phyloP scores from a whole-genome alignment of 108 stramenopile species.

The Heterococcus sp. region DNA sequence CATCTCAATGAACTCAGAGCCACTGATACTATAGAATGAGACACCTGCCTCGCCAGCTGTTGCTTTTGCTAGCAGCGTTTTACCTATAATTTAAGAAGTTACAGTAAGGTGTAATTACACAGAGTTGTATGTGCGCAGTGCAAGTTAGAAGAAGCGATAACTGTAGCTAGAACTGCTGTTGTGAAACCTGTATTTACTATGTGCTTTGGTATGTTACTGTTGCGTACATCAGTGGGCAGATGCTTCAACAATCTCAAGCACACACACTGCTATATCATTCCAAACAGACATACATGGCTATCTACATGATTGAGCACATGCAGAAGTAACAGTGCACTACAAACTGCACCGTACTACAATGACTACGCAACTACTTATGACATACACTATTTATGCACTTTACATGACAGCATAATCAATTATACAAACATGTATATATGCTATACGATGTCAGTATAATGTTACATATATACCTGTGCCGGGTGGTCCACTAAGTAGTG shows the following conservation, averaged over 20 bases:
- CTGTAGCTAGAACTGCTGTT: no score
- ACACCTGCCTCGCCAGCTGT: conserved; percentile 97
- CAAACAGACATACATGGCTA: neutral
- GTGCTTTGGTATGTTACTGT: neutral
- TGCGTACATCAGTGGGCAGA: neutral
- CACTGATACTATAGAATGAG: conserved; percentile 89
- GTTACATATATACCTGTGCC: conserved; percentile 61
- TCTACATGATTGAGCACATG: neutral
- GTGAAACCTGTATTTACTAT: neutral
- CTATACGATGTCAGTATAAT: neutral
- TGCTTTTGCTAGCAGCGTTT: conserved; percentile 95
- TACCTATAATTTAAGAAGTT: conserved; percentile 64
- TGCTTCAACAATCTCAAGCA: neutral
- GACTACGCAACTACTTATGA: no score
- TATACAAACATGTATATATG: neutral
- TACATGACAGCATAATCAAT: neutral
- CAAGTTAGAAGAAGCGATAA: no score
- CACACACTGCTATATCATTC: neutral
- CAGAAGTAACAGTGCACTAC: neutral
- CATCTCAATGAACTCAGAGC: conserved; percentile 97
- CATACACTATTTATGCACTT: neutral
- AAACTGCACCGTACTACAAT: no score
- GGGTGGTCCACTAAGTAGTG: conserved; percentile 86
- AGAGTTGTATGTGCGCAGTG: neutral
- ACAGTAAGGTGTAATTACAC: neutral